Evolutionary conservation across 345 rosid species (phyloP).

Genomic region (Eucalyptus cladocalyx): DNA sequence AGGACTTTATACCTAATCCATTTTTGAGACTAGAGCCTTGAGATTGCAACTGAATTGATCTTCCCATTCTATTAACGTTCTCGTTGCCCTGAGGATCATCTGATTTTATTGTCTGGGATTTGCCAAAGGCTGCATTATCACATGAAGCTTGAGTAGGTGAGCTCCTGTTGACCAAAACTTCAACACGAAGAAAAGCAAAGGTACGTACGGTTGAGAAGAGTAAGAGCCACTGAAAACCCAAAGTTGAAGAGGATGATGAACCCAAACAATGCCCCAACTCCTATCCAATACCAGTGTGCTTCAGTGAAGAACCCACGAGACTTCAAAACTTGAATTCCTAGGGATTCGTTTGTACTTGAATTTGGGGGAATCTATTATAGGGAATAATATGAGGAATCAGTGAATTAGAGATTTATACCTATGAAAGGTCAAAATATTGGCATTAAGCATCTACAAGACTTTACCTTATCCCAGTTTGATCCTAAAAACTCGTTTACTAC

Average conservation of each 20-base stretch:
- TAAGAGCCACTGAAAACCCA: conserved; percentile 14
- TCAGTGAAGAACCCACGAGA: conserved; percentile 23
- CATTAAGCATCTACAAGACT: not conserved
- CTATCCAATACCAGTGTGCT: conserved; percentile 43
- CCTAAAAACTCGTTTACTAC: conserved; percentile 43
- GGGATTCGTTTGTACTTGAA: conserved; percentile 1
- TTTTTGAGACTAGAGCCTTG: not conserved
- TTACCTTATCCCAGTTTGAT: conserved; percentile 36
- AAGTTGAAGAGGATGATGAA: conserved; percentile 24
- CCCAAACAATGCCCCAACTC: conserved; percentile 23
- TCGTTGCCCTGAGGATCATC: conserved; percentile 24
- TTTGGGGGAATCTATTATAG: not conserved
- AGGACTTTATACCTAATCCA: not conserved
- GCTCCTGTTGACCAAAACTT: not conserved
- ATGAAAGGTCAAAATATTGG: not conserved
- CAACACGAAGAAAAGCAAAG: not conserved
- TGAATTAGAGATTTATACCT: not conserved
- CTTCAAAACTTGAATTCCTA: conserved; percentile 31
- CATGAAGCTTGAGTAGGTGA: not conserved
- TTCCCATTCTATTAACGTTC: not conserved
- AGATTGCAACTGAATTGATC: conserved; percentile 13
- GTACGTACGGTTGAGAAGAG: conserved; percentile 23
- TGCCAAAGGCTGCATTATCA: conserved; percentile 36
- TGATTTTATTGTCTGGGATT: conserved; percentile 29
- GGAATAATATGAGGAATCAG: not conserved